Conservation (phyloP, 2,329 filamentous ascomycete species). For the Pleurostoma richardsiae region DNA sequence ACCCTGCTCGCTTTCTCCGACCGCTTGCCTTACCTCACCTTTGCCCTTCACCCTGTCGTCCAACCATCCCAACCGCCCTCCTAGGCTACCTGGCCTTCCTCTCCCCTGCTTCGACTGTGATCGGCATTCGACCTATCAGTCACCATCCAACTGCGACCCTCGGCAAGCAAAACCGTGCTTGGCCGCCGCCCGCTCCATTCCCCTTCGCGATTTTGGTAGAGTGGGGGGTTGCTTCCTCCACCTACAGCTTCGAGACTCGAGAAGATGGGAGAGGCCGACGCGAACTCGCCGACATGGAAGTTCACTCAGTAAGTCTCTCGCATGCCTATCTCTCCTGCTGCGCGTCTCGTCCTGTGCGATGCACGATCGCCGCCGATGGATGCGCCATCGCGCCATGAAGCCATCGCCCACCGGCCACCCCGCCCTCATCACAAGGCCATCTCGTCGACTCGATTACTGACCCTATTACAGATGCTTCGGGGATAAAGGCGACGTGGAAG, state of each 20-base stretch:
- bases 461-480: constrained; percentile 77
- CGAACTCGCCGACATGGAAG: constrained; percentile 96
- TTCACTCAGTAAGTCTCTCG: constrained; percentile 82
- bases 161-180: neutral
- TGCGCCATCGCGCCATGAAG: neutral
- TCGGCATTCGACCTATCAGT: neutral
- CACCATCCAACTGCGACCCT: neutral
- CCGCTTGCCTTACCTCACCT: too few relatives aligned
- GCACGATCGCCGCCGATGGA: too few relatives aligned
- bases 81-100: too few relatives aligned
- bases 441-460: constrained; percentile 12
- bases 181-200: neutral
- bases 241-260: constrained; percentile 18
- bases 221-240: constrained; percentile 15
- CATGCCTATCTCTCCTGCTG: constrained; percentile 4
- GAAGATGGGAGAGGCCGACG: constrained; percentile 96
- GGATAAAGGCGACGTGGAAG: constrained; percentile 98
- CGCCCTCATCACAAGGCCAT: neutral
- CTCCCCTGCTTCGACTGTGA: too few relatives aligned
- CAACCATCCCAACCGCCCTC: too few relatives aligned
- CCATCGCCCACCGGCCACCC: neutral
- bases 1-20: too few relatives aligned
- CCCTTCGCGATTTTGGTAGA: constrained; percentile 10
- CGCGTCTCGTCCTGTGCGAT: neutral
- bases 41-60: too few relatives aligned